Percentiles rank a stretch among this genome's conserved stretches.
Evolutionary conservation across 1,139 yeast species (phyloP).

Genomic region (Geotrichum reessii): DNA sequence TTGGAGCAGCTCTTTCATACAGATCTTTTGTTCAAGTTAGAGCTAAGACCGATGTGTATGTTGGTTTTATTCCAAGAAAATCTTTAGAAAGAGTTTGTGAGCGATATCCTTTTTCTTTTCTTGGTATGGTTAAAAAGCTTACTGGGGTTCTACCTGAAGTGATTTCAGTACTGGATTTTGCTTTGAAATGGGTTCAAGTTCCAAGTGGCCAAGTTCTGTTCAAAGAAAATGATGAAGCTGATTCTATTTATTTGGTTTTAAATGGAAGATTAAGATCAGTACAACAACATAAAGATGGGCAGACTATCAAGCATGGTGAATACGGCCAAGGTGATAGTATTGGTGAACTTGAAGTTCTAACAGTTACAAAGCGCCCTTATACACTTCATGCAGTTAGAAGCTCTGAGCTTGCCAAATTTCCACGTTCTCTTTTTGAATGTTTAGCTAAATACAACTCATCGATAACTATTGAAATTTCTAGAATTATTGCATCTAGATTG

Average conservation of each 20-base stretch:
- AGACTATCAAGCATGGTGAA: constrained; percentile 51
- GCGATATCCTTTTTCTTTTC: constrained; percentile 64
- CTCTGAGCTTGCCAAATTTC: constrained; percentile 88
- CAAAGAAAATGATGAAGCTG: constrained; percentile 80
- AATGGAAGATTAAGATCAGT: constrained; percentile 84
- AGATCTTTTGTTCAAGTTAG: constrained; percentile 68
- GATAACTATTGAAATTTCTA: constrained; percentile 81
- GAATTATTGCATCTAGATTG: constrained; percentile 77
- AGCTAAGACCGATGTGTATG: constrained; percentile 54
- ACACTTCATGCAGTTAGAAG: constrained; percentile 87
- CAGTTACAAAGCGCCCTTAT: constrained; percentile 67
- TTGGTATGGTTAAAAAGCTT: constrained; percentile 70
- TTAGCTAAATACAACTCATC: constrained; percentile 81
- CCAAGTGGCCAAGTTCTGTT: constrained; percentile 78
- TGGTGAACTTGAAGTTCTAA: constrained; percentile 91
- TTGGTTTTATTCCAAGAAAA: constrained; percentile 64
- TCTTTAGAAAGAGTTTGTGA: constrained; percentile 66
- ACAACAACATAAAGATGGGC: constrained; percentile 27
- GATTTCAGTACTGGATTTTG: constrained; percentile 74
- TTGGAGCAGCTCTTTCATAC: constrained; percentile 74
- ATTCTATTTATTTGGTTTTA: constrained; percentile 84
- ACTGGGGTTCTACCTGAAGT: constrained; percentile 62
- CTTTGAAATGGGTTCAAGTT: constrained; percentile 90
- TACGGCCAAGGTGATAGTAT: constrained; percentile 91
- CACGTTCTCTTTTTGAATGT: constrained; percentile 80